These are phyloP conservation scores for Saccharum officinarum DNA, from an alignment of 176 grass and related monocot genomes.

Conservation along the genomic window DNA sequence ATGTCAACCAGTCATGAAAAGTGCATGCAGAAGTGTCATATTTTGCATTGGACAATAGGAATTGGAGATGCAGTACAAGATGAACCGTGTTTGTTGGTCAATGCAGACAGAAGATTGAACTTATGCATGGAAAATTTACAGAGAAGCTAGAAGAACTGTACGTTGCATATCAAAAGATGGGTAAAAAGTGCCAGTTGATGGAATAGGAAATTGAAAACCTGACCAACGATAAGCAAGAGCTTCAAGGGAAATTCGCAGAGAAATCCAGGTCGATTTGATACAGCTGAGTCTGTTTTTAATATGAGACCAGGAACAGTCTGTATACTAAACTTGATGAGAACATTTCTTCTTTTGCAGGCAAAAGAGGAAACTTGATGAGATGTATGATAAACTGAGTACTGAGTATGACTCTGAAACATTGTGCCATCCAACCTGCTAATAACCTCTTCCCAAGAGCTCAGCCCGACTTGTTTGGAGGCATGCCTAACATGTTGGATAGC, in stretches of 20 bases:
- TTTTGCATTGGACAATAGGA: constrained; percentile 94
- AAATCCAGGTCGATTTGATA: constrained; percentile 48
- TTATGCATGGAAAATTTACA: constrained; percentile 76
- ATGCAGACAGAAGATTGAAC: constrained; percentile 82
- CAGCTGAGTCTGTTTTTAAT: constrained; percentile 8
- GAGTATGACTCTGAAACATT: constrained; percentile 76
- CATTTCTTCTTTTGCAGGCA: constrained; percentile 52
- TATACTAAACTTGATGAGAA: not conserved
- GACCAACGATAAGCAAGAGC: constrained; percentile 87
- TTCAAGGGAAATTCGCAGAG: constrained; percentile 71
- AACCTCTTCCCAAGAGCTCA: constrained; percentile 68
- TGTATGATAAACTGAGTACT: constrained; percentile 82
- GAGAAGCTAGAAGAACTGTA: constrained; percentile 88
- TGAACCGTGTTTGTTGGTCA: constrained; percentile 71
- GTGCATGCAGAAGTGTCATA: constrained; percentile 74
- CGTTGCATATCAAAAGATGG: constrained; percentile 84
- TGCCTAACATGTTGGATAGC: constrained; percentile 58
- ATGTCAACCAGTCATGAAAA: constrained; percentile 75
- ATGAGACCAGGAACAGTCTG: not conserved
- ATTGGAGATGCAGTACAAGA: constrained; percentile 88
- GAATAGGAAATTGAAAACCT: constrained; percentile 79
- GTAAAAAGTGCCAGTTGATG: constrained; percentile 84
- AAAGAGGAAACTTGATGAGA: constrained; percentile 90
- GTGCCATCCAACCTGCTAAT: constrained; percentile 73
- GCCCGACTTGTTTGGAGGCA: constrained; percentile 62